Percentiles rank a stretch among this genome's conserved stretches.
Conservation (phyloP, 495 filamentous ascomycete species). For the Symbiotaphrina buchneri region DNA sequence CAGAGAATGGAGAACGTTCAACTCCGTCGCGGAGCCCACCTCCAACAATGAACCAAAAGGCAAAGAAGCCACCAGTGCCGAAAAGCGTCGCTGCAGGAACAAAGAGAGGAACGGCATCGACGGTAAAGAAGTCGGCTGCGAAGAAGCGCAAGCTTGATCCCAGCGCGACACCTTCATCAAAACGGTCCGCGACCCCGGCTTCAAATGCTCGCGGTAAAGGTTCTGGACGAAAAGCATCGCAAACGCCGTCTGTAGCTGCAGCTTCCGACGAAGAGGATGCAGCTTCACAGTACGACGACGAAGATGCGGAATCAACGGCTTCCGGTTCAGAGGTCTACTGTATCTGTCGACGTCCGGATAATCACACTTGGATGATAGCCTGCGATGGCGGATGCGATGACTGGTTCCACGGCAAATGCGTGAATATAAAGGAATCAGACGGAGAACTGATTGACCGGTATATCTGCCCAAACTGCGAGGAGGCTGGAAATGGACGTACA, state of each 20-base stretch:
- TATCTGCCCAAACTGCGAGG: slow-evolving; percentile 41
- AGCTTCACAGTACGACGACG: slow-evolving; percentile 12
- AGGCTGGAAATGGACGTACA: slow-evolving; percentile 26
- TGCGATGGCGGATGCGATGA: slow-evolving; percentile 53
- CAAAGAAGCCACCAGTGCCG: neutral
- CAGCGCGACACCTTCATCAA: slow-evolving; percentile 1
- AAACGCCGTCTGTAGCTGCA: no score
- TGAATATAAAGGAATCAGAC: slow-evolving; percentile 35
- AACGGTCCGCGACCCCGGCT: neutral
- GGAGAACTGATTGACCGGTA: slow-evolving; percentile 45
- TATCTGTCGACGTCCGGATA: slow-evolving; percentile 47
- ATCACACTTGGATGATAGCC: slow-evolving; percentile 56
- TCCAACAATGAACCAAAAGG: no score
- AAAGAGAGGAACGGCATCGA: neutral
- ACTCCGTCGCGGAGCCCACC: no score
- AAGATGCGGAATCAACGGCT: slow-evolving; percentile 14
- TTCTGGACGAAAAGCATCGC: no score
- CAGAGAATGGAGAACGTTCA: no score
- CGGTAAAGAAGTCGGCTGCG: slow-evolving; percentile 2
- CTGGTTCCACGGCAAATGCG: slow-evolving; percentile 53
- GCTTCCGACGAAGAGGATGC: no score
- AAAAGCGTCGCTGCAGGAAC: neutral
- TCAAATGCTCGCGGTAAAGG: no score
- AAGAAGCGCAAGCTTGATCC: slow-evolving; percentile 6
- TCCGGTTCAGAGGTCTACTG: slow-evolving; percentile 36